phyloP scores from a whole-genome alignment of 768 basidiomycete genomes.

The Boletus reticulatus region DNA sequence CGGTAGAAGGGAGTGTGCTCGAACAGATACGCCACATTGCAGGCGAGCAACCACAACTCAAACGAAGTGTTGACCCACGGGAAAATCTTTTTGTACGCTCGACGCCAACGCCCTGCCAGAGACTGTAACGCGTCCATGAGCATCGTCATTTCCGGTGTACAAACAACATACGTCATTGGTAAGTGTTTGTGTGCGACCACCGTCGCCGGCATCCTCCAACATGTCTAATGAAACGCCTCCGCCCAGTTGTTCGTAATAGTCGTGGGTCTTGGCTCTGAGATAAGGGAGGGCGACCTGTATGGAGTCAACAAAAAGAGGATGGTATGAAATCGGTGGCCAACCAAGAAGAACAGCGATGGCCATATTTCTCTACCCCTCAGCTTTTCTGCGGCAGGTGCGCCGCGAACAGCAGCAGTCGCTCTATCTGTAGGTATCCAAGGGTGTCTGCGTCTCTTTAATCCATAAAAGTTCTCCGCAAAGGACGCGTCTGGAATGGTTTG shows the following conservation, averaged over 20 bases:
- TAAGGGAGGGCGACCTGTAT: slow-evolving; percentile 81
- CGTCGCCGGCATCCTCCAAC: slow-evolving; percentile 50
- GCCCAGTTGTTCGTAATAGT: slow-evolving; percentile 87
- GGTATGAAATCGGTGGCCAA: slow-evolving; percentile 36
- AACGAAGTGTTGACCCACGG: slow-evolving; percentile 78
- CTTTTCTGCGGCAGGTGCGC: slow-evolving; percentile 61
- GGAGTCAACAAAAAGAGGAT: neutral
- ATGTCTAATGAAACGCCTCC: slow-evolving; percentile 74
- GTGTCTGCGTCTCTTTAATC: slow-evolving; percentile 73
- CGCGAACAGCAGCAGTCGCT: slow-evolving; percentile 63
- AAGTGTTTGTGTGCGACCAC: slow-evolving; percentile 43
- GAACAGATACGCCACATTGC: slow-evolving; percentile 89
- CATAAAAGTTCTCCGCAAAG: slow-evolving; percentile 96
- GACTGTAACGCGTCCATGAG: slow-evolving; percentile 37
- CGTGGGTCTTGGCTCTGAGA: slow-evolving; percentile 81
- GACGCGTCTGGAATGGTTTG: slow-evolving; percentile 65
- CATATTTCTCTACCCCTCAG: slow-evolving; percentile 66
- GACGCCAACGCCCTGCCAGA: slow-evolving; percentile 50
- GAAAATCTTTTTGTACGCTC: slow-evolving; percentile 70
- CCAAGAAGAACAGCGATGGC: slow-evolving; percentile 78
- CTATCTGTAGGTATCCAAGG: slow-evolving; percentile 72
- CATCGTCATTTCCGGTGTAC: neutral
- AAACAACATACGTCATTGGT: slow-evolving; percentile 49
- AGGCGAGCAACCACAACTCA: slow-evolving; percentile 80
- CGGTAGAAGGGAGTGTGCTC: slow-evolving; percentile 83